Conservation (phyloP, 2,329 filamentous ascomycete species). For the Eutypa lata region DNA sequence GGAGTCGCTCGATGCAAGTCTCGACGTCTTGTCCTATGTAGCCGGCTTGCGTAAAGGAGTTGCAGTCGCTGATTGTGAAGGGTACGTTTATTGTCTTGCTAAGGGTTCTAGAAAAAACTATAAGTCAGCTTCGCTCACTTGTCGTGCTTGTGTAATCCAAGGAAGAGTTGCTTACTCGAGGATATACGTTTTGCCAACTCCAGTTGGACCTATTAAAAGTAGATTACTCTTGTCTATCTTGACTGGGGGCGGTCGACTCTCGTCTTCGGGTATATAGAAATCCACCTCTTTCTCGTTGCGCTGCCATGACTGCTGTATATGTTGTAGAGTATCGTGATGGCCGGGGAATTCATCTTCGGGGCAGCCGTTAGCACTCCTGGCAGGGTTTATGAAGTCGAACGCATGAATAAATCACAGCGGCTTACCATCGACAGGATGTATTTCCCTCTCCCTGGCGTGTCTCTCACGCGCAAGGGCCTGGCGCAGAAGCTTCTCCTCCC, state of each 20-base stretch:
- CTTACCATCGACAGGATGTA: constrained; percentile 77
- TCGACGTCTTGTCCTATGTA: constrained; percentile 99
- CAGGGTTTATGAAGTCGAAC: too few species aligned
- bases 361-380: constrained; percentile 29
- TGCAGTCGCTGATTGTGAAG: constrained; percentile 94
- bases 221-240: constrained; percentile 96
- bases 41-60: constrained; percentile 90
- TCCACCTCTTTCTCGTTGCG: constrained; percentile 34
- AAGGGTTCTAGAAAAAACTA: constrained; percentile 62
- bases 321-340: constrained; percentile 45
- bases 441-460: constrained; percentile 52
- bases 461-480: constrained; percentile 70
- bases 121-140: not conserved
- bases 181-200: constrained; percentile 96
- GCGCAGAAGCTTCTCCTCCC: constrained; percentile 63
- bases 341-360: constrained; percentile 53
- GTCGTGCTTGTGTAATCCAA: not conserved
- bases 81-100: constrained; percentile 92
- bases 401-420: too few species aligned
- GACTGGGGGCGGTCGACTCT: constrained; percentile 44
- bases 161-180: constrained; percentile 51
- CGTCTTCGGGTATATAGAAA: constrained; percentile 49
- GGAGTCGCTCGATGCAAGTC: constrained; percentile 82
- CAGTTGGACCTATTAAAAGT: constrained; percentile 84
- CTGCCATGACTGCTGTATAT: constrained; percentile 36